phyloP scores from a whole-genome alignment of 805 yeast species.

The Wickerhamomyces silvicola region DNA sequence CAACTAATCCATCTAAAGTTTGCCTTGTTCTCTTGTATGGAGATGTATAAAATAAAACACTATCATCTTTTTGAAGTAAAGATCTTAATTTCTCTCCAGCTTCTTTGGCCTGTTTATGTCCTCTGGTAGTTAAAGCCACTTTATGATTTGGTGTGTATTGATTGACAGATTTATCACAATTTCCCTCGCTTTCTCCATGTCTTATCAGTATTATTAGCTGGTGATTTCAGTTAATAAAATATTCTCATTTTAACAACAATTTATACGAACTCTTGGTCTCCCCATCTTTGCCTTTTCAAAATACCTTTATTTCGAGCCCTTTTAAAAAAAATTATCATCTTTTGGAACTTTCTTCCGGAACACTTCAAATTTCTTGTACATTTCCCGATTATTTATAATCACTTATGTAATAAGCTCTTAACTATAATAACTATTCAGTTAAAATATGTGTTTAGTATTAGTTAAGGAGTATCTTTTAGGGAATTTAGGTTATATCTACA shows the following conservation, averaged over 20 bases:
- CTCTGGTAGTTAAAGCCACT: slow-evolving; percentile 65
- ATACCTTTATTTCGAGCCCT: slow-evolving; percentile 22
- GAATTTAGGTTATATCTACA: too few species aligned
- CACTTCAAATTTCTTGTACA: too few species aligned
- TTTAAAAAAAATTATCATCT: slow-evolving; percentile 22
- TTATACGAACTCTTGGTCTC: slow-evolving; percentile 38
- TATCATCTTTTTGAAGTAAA: slow-evolving; percentile 41
- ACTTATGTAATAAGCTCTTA: too few species aligned
- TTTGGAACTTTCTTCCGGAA: too few species aligned
- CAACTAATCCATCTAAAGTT: slow-evolving; percentile 66
- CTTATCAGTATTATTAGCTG: slow-evolving; percentile 68
- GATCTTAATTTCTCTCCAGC: slow-evolving; percentile 52
- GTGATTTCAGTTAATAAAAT: too few species aligned
- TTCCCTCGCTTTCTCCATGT: slow-evolving; percentile 92
- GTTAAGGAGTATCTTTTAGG: too few species aligned
- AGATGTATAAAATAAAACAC: slow-evolving; percentile 74
- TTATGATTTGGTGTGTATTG: slow-evolving; percentile 73
- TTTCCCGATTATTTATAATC: too few species aligned
- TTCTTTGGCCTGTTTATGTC: slow-evolving; percentile 54
- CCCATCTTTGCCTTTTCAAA: slow-evolving; percentile 27
- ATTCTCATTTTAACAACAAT: too few species aligned
- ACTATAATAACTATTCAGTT: too few species aligned
- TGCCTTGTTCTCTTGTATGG: slow-evolving; percentile 84
- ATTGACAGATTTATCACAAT: slow-evolving; percentile 77
- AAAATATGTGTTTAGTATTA: too few species aligned